Conservation (phyloP, 2,329 filamentous ascomycete genomes). For the Neonectria hederae region DNA sequence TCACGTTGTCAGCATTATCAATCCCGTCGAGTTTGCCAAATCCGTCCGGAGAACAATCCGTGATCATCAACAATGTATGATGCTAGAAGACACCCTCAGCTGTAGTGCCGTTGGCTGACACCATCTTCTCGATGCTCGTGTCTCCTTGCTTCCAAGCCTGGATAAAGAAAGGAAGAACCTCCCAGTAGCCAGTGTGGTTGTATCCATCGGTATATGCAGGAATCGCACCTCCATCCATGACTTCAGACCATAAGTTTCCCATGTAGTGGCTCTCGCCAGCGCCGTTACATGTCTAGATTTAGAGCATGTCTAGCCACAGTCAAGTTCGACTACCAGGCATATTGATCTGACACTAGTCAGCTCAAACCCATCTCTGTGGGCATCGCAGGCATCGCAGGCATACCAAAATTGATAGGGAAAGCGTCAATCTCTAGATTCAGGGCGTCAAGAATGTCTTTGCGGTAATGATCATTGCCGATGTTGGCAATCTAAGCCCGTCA, state of each 20-base stretch:
- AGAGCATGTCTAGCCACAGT: constrained; percentile 22
- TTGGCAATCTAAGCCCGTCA: constrained; percentile 3
- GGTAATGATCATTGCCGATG: constrained; percentile 3
- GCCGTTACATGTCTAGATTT: constrained; percentile 32
- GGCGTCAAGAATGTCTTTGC: constrained; percentile 13
- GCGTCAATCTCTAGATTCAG: constrained; percentile 19
- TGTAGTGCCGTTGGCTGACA: neutral
- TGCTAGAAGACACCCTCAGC: constrained; percentile 20
- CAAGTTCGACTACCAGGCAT: constrained; percentile 3
- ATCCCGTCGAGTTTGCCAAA: constrained; percentile 12
- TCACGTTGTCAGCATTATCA: neutral
- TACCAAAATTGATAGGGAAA: constrained; percentile 22
- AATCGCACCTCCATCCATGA: constrained; percentile 1
- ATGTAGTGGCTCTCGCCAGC: constrained; percentile 36
- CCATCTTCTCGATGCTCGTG: neutral
- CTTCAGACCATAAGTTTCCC: constrained; percentile 26
- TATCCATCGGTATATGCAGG: constrained; percentile 13
- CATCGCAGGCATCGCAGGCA: neutral
- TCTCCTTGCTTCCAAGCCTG: constrained; percentile 15
- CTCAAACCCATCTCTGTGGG: neutral
- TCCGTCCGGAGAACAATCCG: constrained; percentile 7
- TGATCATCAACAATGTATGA: constrained; percentile 9
- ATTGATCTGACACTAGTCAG: constrained; percentile 17
- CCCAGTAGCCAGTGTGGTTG: constrained; percentile 15
- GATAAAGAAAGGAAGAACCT: constrained; percentile 16